Evolutionary conservation across 495 filamentous ascomycete genomes (phyloP), one percentile per base, ranked within the genome.

Genomic region (Halenospora varia): DNA sequence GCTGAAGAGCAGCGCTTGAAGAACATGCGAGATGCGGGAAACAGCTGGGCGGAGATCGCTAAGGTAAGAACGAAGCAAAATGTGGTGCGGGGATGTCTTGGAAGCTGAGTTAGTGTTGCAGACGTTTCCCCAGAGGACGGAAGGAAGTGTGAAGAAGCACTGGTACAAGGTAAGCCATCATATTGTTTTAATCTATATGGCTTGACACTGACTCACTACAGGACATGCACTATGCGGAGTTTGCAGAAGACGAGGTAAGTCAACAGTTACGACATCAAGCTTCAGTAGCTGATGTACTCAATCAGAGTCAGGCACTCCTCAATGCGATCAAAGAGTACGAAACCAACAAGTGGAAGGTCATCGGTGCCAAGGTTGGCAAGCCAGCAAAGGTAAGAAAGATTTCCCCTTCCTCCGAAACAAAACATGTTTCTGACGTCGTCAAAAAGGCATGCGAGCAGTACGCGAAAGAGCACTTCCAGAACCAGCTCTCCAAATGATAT

Each of bases 211-310:
- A 65, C 25, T 17, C 10, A 2, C 19, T 13, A 18, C 19, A 67
- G 92, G 94, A 97, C 66, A 98, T 98, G 94, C 94, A 98, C 67
- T 97, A 98, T 71, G 94, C 94, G 53, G 94, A 98, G 68, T 98
- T 98, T 67, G 94, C 89, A 48, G 94, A 97, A 78, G 92, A 98
- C 65, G 94, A 98, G 83, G 92, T 96, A 81, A 69, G 63, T 55
- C n/a, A 20, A 19, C 39, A 40, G 2, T 24, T 10, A 10, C 25
- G 18, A 25, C 48, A 53, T 49, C 35, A 35, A 9, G 10, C 40
- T 17, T 53, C 44, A 80, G 57, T 77, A 57, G 46, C 64, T 68
- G 59, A 61, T 55, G 50, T n/a, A n/a, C 48, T 51, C 48, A 29
- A 61, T 61, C 69, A 95, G 89, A 90, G 88, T 68, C 79, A 86